Percentiles rank a stretch among this genome's conserved stretches.
Conservation (phyloP, 23 red algal genomes). For the Gracilaria caudata region DNA sequence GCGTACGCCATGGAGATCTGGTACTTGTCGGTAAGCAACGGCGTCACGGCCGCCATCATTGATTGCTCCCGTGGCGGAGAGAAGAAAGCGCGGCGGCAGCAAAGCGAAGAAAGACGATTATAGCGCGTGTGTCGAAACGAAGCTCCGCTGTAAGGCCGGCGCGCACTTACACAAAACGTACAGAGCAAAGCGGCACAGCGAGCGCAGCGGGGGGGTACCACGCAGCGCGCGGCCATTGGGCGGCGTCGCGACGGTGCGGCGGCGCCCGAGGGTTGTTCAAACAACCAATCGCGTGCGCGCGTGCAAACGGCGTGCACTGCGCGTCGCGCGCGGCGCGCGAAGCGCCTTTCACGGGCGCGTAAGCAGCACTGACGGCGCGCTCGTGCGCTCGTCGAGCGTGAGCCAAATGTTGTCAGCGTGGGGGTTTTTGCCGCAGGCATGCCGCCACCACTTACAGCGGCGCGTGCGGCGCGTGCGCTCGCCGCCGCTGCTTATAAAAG, state of each 20-base stretch:
- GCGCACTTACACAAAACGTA: neutral
- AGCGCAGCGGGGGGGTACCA: neutral
- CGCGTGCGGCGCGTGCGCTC: neutral
- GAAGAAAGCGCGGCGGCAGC: neutral
- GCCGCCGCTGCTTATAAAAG: neutral
- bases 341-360: neutral
- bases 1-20: conserved; percentile 93
- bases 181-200: neutral
- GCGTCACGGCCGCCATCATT: neutral
- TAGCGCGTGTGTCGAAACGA: too few species aligned
- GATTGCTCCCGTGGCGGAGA: neutral
- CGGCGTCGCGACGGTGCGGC: neutral
- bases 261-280: neutral
- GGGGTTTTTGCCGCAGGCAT: too few species aligned
- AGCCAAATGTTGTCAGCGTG: too few species aligned
- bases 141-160: neutral
- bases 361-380: neutral
- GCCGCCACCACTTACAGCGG: too few species aligned
- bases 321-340: neutral
- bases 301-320: too few species aligned
- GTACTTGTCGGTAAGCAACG: conserved; percentile 84
- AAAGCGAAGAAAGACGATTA: too few species aligned
- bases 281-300: neutral
- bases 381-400: too few species aligned
- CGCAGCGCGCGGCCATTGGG: neutral